Base-by-base conservation (phyloP, 352 stramenopile genomes). In the Thalassiosira livingstoniorum region DNA sequence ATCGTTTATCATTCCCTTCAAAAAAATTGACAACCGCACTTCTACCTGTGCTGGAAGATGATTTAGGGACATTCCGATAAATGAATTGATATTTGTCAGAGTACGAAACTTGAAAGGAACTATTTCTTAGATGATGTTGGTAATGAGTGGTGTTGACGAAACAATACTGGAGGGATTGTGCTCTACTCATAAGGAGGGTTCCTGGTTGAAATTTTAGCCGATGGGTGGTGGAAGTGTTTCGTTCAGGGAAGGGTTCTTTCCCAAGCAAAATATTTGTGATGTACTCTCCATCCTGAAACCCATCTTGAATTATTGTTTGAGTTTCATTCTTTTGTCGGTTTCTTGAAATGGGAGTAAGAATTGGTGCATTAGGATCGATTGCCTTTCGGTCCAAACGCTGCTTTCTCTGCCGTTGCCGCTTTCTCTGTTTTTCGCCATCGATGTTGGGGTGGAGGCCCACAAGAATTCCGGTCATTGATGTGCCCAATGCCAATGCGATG, bases 51-150 rank as follows among this genome's bases (percentile, higher is more conserved):
- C 71, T 83, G n/a, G 71, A 83, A n/a, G 76, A 70, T 10, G 58
- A 74, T 60, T 88, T 88, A 15, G 76, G 75, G 23, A 81, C 71
- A 53, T 85, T 85, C 1, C 61, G 42, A 27, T 85, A 85, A 51
- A 88, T 88, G 34, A 88, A 25, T 69, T 85, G 82, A 39, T 88
- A 58, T 29, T 67, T 32, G 25, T 82, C 51, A 18, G 76, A 82
- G 1, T 83, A n/a, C 0, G 76, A 88, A 5, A 78, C 61, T 3
- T 75, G 43, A n/a, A 65, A 13, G 31, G 23, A 42, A n/a, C 35
- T 27, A 42, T 68, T 35, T 10, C 29, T 18, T 4, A 83, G 57
- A 35, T 88, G 82, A 23, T 55, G 39, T 55, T 39, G 37, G 51
- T 88, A 88, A 18, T 70, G 42, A 11, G 47, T 75, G 2, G 42